Percentiles rank a stretch among this genome's conserved stretches.
Evolutionary conservation across 2,329 filamentous ascomycete species (phyloP).

Genomic region (Ophiostoma sp.): DNA sequence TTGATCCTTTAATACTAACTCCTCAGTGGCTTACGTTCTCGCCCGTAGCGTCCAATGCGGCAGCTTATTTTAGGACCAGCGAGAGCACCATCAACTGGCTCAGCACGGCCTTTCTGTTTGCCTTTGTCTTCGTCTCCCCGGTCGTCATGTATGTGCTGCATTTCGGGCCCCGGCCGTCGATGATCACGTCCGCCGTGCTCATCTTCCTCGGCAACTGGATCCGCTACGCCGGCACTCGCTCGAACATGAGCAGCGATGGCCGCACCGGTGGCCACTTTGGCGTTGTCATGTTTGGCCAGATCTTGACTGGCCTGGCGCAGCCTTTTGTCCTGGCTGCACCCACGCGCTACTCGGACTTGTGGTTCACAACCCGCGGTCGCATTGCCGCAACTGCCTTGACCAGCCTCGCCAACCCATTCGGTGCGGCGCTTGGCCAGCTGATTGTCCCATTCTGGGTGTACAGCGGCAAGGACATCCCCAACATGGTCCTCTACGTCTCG

Average conservation of each 20-base stretch:
- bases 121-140: slow-evolving; percentile 70
- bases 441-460: slow-evolving; percentile 73
- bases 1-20: not conserved
- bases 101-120: slow-evolving; percentile 78
- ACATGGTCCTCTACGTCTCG: slow-evolving; percentile 77
- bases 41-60: slow-evolving; percentile 68
- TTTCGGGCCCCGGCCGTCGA: slow-evolving; percentile 69
- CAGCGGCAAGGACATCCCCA: slow-evolving; percentile 59
- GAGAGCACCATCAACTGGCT: slow-evolving; percentile 87
- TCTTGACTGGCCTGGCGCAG: slow-evolving; percentile 82
- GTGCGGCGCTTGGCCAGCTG: slow-evolving; percentile 81
- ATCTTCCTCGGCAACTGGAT: slow-evolving; percentile 86
- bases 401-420: slow-evolving; percentile 82
- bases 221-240: slow-evolving; percentile 64
- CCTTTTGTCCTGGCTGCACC: slow-evolving; percentile 88
- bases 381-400: slow-evolving; percentile 82
- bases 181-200: slow-evolving; percentile 66
- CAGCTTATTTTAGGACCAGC: slow-evolving; percentile 67
- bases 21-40: slow-evolving; percentile 85
- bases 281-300: slow-evolving; percentile 82
- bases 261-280: slow-evolving; percentile 56
- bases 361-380: slow-evolving; percentile 81
- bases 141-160: slow-evolving; percentile 72
- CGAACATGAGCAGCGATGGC: slow-evolving; percentile 29
- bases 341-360: slow-evolving; percentile 85